A percentile compares a stretch with the other conserved stretches of the same genome.
Conservation (phyloP, 108 stramenopile species). For the Cyclotella distinguenda region DNA sequence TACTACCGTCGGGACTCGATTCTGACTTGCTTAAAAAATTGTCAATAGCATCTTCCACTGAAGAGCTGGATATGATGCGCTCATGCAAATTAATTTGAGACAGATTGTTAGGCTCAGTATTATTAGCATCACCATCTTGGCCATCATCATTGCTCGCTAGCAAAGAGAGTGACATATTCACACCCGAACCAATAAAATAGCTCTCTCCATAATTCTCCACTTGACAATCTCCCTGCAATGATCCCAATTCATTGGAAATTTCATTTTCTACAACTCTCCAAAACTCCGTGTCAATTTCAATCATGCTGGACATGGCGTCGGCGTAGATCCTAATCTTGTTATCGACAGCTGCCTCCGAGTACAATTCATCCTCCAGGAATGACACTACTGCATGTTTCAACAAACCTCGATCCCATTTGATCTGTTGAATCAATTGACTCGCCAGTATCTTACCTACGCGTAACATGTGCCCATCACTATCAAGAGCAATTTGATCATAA, state of each 20-base stretch:
- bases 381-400: constrained; percentile 1
- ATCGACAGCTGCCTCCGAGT: background rate
- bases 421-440: constrained; percentile 22
- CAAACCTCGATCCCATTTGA: constrained; percentile 21
- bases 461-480: background rate
- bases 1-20: background rate
- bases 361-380: constrained; percentile 31
- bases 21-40: constrained; percentile 8
- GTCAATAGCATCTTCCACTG: constrained; percentile 40
- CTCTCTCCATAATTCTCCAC: no score
- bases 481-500: no score
- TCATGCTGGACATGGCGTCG: constrained; percentile 24
- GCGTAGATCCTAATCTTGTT: constrained; percentile 12
- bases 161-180: no score
- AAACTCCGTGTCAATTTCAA: constrained; percentile 29
- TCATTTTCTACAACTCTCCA: constrained; percentile 39
- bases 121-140: background rate
- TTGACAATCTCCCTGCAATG: background rate
- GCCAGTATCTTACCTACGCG: constrained; percentile 19
- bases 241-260: constrained; percentile 23
- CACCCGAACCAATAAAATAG: no score
- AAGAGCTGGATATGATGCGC: constrained; percentile 13
- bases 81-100: constrained; percentile 5
- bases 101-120: background rate
- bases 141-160: background rate